These are phyloP conservation scores for Nicotiana noctiflora DNA, from an alignment of 257 asterid genomes.

Conservation along the genomic window DNA sequence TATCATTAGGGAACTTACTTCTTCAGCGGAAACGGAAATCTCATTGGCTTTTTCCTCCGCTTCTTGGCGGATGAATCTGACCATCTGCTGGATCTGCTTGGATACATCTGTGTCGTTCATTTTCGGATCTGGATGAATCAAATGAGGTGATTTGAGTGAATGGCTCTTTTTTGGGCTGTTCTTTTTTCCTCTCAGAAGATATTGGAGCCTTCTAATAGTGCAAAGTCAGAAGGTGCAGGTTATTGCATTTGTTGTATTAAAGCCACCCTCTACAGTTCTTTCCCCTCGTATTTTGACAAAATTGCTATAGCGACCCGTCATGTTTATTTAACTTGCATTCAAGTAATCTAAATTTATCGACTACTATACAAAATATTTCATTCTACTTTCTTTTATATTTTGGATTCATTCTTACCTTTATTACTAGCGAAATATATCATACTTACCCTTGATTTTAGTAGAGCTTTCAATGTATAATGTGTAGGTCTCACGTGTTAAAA, in stretches of 20 bases:
- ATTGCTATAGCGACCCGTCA: background rate
- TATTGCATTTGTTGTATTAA: background rate
- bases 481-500: too few species aligned
- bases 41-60: slow-evolving; percentile 98
- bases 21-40: slow-evolving; percentile 94
- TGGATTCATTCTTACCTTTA: too few species aligned
- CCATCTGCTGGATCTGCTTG: slow-evolving; percentile 99
- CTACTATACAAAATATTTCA: too few species aligned
- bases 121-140: slow-evolving; percentile 21
- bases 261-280: background rate
- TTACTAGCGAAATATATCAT: too few species aligned
- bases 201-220: background rate
- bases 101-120: slow-evolving; percentile 95
- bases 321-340: too few species aligned
- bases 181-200: background rate
- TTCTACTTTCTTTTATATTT: too few species aligned
- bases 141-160: background rate
- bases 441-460: too few species aligned
- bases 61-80: slow-evolving; percentile 95
- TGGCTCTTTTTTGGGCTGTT: background rate
- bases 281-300: background rate
- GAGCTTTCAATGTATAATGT: too few species aligned
- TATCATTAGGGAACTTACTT: slow-evolving; percentile 28
- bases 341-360: too few species aligned
- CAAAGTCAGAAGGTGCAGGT: background rate